Percentiles rank a stretch among this genome's conserved stretches.
These are phyloP conservation scores for Dryas integrifolia DNA, from an alignment of 331 rosid genomes.

Conservation along the genomic window DNA sequence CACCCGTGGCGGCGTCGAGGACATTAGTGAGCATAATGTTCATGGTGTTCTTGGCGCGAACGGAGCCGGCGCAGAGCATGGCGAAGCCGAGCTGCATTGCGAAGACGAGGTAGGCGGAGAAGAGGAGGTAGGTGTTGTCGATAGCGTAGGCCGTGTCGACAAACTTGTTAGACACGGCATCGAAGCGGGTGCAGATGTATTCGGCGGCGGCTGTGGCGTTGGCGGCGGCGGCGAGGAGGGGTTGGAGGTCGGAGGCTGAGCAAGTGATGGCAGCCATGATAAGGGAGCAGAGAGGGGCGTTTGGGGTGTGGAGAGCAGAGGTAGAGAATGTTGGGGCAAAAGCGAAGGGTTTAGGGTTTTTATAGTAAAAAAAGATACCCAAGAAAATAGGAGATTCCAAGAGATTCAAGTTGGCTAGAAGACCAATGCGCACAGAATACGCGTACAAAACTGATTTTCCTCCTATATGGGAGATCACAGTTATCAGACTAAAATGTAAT, in stretches of 20 bases:
- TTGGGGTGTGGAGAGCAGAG: background rate
- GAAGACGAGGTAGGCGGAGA: slow-evolving; percentile 36
- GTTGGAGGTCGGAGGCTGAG: slow-evolving; percentile 46
- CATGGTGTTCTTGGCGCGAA: slow-evolving; percentile 30
- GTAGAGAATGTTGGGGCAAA: background rate
- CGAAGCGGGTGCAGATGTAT: slow-evolving; percentile 29
- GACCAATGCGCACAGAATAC: background rate
- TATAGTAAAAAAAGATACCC: background rate
- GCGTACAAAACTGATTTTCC: background rate
- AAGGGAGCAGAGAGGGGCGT: background rate
- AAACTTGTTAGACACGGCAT: slow-evolving; percentile 21
- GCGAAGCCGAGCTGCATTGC: slow-evolving; percentile 35
- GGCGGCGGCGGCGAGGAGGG: slow-evolving; percentile 34
- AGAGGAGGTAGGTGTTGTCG: slow-evolving; percentile 28
- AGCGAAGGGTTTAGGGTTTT: background rate
- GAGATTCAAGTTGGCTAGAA: background rate
- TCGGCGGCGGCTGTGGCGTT: slow-evolving; percentile 22
- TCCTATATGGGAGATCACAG: background rate
- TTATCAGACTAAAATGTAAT: background rate
- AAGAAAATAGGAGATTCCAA: background rate
- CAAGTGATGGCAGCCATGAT: slow-evolving; percentile 45
- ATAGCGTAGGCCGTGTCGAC: slow-evolving; percentile 29
- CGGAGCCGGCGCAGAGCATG: slow-evolving; percentile 34
- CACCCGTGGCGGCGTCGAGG: slow-evolving; percentile 30
- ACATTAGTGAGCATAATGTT: slow-evolving; percentile 36